phyloP scores from a whole-genome alignment of 148 eudicot species.

The Nyssa sinensis region DNA sequence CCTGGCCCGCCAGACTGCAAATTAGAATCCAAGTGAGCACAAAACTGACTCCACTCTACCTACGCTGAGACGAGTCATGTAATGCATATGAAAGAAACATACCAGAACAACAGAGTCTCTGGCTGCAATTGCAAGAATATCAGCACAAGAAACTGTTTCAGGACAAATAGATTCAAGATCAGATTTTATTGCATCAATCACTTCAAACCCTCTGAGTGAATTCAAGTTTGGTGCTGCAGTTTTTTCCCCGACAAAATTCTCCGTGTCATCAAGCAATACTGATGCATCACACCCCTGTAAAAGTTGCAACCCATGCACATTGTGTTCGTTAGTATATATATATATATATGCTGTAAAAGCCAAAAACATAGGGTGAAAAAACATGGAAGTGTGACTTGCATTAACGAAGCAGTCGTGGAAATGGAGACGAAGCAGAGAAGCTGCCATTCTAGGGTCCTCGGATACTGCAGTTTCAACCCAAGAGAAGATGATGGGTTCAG shows the following conservation, averaged over 20 bases:
- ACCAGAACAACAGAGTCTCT: constrained; percentile 63
- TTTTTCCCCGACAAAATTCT: constrained; percentile 46
- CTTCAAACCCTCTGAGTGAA: constrained; percentile 57
- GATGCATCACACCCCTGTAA: constrained; percentile 71
- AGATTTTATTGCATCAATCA: constrained; percentile 56
- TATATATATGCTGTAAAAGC: background rate
- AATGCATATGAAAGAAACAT: background rate
- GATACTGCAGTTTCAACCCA: constrained; percentile 55
- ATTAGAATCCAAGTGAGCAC: background rate
- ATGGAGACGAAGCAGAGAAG: constrained; percentile 86
- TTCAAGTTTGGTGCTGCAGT: constrained; percentile 52
- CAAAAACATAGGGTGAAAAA: background rate
- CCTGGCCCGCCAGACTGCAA: constrained; percentile 71
- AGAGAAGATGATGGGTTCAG: constrained; percentile 58
- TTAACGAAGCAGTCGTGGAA: constrained; percentile 91
- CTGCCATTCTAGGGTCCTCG: constrained; percentile 86
- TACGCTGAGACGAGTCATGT: background rate
- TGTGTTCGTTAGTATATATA: background rate
- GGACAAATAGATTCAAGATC: constrained; percentile 59
- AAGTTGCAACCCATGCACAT: background rate
- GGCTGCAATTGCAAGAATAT: constrained; percentile 59
- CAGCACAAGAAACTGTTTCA: constrained; percentile 61
- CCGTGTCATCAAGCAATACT: constrained; percentile 53
- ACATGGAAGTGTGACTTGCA: constrained; percentile 34
- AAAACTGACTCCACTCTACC: background rate